A percentile compares a stretch with the other conserved stretches of the same genome.
Conservation (phyloP, 495 filamentous ascomycete species). For the Sphaerosporella brunnea region DNA sequence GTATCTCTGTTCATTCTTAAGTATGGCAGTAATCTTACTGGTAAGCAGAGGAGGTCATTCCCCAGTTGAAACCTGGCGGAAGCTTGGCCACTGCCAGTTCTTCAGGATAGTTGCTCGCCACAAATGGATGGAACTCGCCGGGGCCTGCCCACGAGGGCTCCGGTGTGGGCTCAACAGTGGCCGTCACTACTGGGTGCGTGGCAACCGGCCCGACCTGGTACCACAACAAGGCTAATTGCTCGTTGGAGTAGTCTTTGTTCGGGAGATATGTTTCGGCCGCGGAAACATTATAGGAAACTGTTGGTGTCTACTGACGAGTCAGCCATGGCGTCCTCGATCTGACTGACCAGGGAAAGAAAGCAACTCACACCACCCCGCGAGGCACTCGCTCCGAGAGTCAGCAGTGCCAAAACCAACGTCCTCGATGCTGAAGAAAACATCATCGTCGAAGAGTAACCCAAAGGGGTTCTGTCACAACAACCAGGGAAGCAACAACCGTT, state of each 20-base stretch:
- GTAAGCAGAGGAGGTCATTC: conserved; percentile 26
- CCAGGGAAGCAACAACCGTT: too few relatives aligned
- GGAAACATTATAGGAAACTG: conserved; percentile 28
- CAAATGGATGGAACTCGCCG: conserved; percentile 27
- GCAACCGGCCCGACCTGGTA: conserved; percentile 30
- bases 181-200: conserved; percentile 29
- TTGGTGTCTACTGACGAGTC: too few relatives aligned
- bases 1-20: too few relatives aligned
- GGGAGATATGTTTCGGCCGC: conserved; percentile 27
- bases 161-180: conserved; percentile 31
- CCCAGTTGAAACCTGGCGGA: conserved; percentile 22
- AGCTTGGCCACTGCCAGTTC: conserved; percentile 23
- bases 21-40: conserved; percentile 12
- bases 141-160: conserved; percentile 28
- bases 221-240: conserved; percentile 30
- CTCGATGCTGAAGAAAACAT: background rate
- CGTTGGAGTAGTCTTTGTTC: conserved; percentile 29
- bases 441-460: background rate
- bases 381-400: background rate
- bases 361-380: background rate
- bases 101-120: conserved; percentile 20
- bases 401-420: background rate
- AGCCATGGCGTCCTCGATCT: too few relatives aligned
- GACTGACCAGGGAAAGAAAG: too few relatives aligned
- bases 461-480: too few relatives aligned